phyloP scores from a whole-genome alignment of 2,329 filamentous ascomycete genomes.

The Pseudogymnoascus sp. region DNA sequence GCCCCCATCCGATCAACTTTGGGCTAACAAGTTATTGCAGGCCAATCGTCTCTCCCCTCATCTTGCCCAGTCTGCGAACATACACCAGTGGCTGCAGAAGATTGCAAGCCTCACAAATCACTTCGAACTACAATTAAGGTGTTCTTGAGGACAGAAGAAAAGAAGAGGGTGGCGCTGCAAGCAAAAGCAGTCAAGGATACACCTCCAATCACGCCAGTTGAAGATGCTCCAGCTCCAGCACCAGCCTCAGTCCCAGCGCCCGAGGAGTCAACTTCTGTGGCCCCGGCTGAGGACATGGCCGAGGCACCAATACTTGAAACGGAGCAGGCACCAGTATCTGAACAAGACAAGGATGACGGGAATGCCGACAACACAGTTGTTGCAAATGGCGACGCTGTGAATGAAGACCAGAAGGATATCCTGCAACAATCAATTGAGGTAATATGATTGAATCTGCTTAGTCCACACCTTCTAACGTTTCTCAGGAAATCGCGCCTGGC shows the following conservation, averaged over 20 bases:
- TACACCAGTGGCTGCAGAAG: constrained; percentile 73
- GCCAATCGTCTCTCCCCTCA: constrained; percentile 66
- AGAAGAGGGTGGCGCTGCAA: constrained; percentile 66
- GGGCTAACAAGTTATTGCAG: constrained; percentile 35
- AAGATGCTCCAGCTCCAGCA: constrained; percentile 14
- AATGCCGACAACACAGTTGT: constrained; percentile 12
- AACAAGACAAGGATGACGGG: constrained; percentile 9
- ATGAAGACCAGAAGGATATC: constrained; percentile 28
- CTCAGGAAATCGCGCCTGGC: constrained; percentile 27
- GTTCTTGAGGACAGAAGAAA: constrained; percentile 83
- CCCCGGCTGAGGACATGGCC: constrained; percentile 10
- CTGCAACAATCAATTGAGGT: constrained; percentile 33
- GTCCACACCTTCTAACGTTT: constrained; percentile 15
- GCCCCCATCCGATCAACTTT: not conserved
- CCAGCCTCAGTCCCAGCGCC: constrained; percentile 11
- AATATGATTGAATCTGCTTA: constrained; percentile 11
- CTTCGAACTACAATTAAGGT: constrained; percentile 88
- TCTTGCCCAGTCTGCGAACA: constrained; percentile 93
- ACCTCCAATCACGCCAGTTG: constrained; percentile 27
- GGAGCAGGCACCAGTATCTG: constrained; percentile 10
- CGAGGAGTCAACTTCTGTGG: constrained; percentile 3
- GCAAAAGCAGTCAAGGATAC: constrained; percentile 33
- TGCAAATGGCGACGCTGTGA: not conserved
- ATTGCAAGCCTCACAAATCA: constrained; percentile 82
- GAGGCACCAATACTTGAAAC: constrained; percentile 11